phyloP scores from a whole-genome alignment of 306 rosid species.

The Cucumis cinereus region DNA sequence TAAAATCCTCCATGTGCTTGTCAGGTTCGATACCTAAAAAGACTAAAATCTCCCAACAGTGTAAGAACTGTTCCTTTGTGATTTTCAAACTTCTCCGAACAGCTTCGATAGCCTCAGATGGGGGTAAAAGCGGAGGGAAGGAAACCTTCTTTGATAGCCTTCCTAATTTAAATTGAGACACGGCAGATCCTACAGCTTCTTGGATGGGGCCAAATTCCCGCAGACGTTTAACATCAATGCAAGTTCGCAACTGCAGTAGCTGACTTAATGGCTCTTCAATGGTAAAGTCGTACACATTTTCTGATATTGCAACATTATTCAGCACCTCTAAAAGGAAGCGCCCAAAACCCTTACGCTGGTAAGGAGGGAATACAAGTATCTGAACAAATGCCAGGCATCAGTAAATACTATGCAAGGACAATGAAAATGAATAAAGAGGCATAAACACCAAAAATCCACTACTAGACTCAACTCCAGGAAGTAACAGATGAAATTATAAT shows the following conservation, averaged over 20 bases:
- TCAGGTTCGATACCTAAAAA: slow-evolving; percentile 56
- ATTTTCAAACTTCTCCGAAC: slow-evolving; percentile 62
- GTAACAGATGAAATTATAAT: slow-evolving; percentile 6
- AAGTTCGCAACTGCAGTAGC: slow-evolving; percentile 69
- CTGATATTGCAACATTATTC: slow-evolving; percentile 50
- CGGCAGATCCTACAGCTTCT: slow-evolving; percentile 35
- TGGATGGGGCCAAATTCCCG: slow-evolving; percentile 40
- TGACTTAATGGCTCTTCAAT: slow-evolving; percentile 88
- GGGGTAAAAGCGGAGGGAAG: slow-evolving; percentile 47
- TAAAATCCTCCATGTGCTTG: slow-evolving; percentile 56
- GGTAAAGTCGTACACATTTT: slow-evolving; percentile 64
- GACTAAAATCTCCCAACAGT: slow-evolving; percentile 87
- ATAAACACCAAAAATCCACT: neutral
- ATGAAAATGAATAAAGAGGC: neutral
- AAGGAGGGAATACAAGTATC: slow-evolving; percentile 75
- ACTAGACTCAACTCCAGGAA: neutral
- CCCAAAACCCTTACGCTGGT: slow-evolving; percentile 85
- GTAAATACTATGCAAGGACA: neutral
- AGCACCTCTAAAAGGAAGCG: slow-evolving; percentile 63
- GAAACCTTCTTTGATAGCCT: slow-evolving; percentile 54
- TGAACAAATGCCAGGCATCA: slow-evolving; percentile 9
- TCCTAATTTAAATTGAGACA: slow-evolving; percentile 47
- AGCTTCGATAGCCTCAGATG: slow-evolving; percentile 35
- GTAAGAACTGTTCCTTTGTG: slow-evolving; percentile 71
- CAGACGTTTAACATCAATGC: slow-evolving; percentile 55